Evolutionary conservation across 1,284 basidiomycete genomes (phyloP).

Genomic region (Fomitopsis schrenkii): DNA sequence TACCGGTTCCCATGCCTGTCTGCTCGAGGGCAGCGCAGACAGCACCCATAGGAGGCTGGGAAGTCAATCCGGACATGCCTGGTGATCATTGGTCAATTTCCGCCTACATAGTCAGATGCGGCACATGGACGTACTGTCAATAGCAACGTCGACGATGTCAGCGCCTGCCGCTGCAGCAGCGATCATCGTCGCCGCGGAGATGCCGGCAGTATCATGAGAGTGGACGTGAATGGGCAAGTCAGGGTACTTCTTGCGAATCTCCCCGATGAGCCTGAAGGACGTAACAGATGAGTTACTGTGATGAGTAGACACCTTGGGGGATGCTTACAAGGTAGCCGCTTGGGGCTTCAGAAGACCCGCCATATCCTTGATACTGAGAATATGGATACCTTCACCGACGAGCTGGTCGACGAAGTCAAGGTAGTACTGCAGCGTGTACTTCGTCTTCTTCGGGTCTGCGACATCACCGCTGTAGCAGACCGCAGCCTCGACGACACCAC

Average conservation of each 20-base stretch:
- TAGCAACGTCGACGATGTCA: conserved; percentile 97
- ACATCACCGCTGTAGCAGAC: conserved; percentile 99
- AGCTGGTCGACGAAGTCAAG: conserved; percentile 94
- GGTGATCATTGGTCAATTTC: background rate
- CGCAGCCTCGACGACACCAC: conserved; percentile 96
- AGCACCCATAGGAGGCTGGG: conserved; percentile 98
- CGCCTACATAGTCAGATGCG: background rate
- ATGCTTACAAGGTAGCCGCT: conserved; percentile 78
- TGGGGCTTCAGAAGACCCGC: conserved; percentile 96
- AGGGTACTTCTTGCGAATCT: conserved; percentile 94
- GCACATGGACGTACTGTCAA: conserved; percentile 71
- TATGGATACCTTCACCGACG: conserved; percentile 94
- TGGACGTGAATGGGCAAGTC: conserved; percentile 99
- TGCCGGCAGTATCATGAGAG: conserved; percentile 99
- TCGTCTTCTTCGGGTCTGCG: conserved; percentile 91
- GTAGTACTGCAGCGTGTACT: conserved; percentile 99
- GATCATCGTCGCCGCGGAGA: conserved; percentile 95
- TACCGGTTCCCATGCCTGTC: conserved; percentile 92
- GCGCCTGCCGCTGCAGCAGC: conserved; percentile 95
- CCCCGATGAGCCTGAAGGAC: conserved; percentile 73
- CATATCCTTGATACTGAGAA: conserved; percentile 99
- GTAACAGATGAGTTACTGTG: conserved; percentile 5
- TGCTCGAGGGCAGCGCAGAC: conserved; percentile 94
- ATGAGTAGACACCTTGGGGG: conserved; percentile 2
- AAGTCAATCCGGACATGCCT: conserved; percentile 98